These are phyloP conservation scores for Zygnema circumcarinatum DNA, from an alignment of 139 green algal species.

Conservation along the genomic window DNA sequence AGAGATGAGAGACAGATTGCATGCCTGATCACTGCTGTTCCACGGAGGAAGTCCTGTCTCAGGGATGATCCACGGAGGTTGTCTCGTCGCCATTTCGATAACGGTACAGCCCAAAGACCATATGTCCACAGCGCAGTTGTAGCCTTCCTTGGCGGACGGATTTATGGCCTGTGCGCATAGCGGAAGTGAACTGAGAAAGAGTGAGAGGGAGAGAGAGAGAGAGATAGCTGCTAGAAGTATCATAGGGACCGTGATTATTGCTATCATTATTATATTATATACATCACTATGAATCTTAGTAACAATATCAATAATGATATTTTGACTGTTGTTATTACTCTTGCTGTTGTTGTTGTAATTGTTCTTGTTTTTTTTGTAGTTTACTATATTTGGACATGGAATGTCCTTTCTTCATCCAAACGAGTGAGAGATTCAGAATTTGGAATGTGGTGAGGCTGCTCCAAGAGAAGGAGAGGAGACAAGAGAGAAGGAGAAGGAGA, in stretches of 20 bases:
- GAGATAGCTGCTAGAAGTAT: not conserved
- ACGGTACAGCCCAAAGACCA: constrained; percentile 67
- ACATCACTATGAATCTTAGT: no score
- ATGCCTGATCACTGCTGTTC: constrained; percentile 7
- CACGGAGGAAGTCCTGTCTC: constrained; percentile 15
- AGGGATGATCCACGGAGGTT: constrained; percentile 60
- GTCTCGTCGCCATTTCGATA: constrained; percentile 63
- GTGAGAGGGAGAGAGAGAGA: not conserved
- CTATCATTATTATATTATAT: not conserved
- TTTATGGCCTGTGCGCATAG: not conserved
- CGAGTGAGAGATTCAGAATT: no score
- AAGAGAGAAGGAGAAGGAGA: no score
- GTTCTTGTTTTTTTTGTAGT: no score
- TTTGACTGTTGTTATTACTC: no score
- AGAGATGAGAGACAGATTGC: not conserved
- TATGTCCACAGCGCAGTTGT: constrained; percentile 64
- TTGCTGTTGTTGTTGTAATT: no score
- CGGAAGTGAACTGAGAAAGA: not conserved
- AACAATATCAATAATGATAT: no score
- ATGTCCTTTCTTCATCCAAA: no score
- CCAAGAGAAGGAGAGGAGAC: no score
- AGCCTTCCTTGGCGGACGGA: not conserved
- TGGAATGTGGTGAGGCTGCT: no score
- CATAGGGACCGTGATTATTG: not conserved
- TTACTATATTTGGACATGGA: no score